These are phyloP conservation scores for Nothophaeocryptopus gaeumannii DNA, from an alignment of 2,329 filamentous ascomycete species.

Conservation along the genomic window DNA sequence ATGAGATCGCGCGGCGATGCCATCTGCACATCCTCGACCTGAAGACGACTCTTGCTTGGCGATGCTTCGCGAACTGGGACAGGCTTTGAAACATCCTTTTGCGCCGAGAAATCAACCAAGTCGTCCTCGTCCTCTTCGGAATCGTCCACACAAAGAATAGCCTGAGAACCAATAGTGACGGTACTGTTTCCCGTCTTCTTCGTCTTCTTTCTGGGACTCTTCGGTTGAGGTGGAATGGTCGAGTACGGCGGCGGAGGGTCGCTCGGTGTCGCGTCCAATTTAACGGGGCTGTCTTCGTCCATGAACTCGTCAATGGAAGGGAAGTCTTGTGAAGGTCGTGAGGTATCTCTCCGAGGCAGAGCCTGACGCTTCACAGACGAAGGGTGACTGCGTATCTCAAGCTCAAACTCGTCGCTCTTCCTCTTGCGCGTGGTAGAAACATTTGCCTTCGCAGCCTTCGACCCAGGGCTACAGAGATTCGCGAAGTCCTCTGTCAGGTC, in stretches of 20 bases:
- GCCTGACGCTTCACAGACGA: constrained; percentile 11
- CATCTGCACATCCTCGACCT: too few relatives aligned
- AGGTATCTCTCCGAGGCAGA: constrained; percentile 1
- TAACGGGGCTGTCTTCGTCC: constrained; percentile 17
- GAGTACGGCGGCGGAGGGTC: constrained; percentile 46
- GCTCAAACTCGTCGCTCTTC: constrained; percentile 46
- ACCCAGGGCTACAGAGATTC: constrained; percentile 19
- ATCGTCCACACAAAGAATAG: constrained; percentile 20
- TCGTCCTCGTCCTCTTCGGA: constrained; percentile 31
- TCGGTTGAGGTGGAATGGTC: constrained; percentile 33
- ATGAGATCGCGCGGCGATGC: too few relatives aligned
- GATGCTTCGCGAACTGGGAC: constrained; percentile 5
- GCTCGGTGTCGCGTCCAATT: constrained; percentile 11
- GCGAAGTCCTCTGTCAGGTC: constrained; percentile 34
- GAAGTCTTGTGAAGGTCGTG: constrained; percentile 32
- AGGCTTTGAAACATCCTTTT: constrained; percentile 6
- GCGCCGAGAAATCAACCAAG: constrained; percentile 26
- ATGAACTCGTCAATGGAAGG: constrained; percentile 40
- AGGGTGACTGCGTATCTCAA: constrained; percentile 22
- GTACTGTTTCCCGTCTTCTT: too few relatives aligned
- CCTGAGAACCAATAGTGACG: not conserved
- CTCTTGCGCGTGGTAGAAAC: constrained; percentile 38
- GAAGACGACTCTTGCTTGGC: not conserved
- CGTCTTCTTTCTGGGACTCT: constrained; percentile 1
- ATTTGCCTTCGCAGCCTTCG: constrained; percentile 8